phyloP scores from a whole-genome alignment of 306 rosid genomes.

The Trifolium fragiferum region DNA sequence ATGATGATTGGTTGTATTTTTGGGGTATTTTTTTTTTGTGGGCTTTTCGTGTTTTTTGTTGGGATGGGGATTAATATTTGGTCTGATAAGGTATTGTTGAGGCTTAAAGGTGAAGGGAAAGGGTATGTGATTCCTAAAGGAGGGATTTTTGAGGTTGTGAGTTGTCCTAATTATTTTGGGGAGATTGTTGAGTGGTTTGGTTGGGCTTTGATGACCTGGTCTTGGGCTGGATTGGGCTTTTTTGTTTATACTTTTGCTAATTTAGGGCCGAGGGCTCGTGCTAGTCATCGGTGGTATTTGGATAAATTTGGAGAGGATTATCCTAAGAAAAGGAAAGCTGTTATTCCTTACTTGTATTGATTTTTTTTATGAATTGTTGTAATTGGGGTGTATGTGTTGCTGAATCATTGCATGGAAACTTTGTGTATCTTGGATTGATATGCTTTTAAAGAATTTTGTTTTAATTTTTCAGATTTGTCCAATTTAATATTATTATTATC shows the following conservation, averaged over 20 bases:
- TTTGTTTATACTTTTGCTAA: constrained; percentile 72
- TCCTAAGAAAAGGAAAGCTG: constrained; percentile 71
- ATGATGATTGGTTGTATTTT: constrained; percentile 48
- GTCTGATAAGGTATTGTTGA: constrained; percentile 69
- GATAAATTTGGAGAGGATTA: constrained; percentile 85
- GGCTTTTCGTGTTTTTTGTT: constrained; percentile 49
- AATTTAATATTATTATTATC: background rate
- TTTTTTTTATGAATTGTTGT: constrained; percentile 26
- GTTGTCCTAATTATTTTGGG: constrained; percentile 82
- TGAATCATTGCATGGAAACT: background rate
- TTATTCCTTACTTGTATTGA: constrained; percentile 78
- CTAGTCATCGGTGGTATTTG: constrained; percentile 73
- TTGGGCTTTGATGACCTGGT: constrained; percentile 82
- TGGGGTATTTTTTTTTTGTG: constrained; percentile 57
- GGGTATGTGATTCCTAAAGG: constrained; percentile 77
- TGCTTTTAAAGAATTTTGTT: background rate
- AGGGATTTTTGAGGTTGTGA: constrained; percentile 71
- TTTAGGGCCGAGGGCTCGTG: constrained; percentile 81
- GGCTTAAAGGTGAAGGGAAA: constrained; percentile 61
- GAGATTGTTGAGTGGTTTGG: constrained; percentile 89
- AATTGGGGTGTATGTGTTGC: background rate
- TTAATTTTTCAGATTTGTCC: background rate
- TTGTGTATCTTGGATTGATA: constrained; percentile 20
- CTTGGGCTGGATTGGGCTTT: constrained; percentile 75
- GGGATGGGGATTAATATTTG: constrained; percentile 71